These are phyloP conservation scores for Rhizopogon vulgaris DNA, from an alignment of 768 basidiomycete species.

Conservation along the genomic window DNA sequence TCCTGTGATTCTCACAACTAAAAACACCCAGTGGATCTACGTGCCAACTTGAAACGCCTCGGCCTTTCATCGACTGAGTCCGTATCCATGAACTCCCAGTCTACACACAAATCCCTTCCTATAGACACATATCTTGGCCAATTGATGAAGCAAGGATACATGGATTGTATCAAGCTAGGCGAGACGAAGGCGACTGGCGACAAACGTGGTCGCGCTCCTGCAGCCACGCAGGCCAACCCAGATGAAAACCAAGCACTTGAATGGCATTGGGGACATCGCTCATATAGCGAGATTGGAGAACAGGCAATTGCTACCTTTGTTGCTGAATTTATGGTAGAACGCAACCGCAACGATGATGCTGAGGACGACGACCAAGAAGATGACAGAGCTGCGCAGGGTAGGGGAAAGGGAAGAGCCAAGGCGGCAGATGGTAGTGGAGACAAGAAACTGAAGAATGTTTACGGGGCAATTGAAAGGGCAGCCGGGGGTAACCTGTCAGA, in stretches of 20 bases:
- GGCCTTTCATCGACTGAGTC: conserved; percentile 45
- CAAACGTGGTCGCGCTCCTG: conserved; percentile 49
- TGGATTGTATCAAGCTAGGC: conserved; percentile 60
- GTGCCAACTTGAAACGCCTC: conserved; percentile 62
- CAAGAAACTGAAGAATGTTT: conserved; percentile 39
- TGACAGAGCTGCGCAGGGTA: conserved; percentile 8
- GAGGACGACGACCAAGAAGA: conserved; percentile 29
- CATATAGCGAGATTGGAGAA: conserved; percentile 82
- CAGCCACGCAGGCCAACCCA: conserved; percentile 32
- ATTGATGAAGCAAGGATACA: conserved; percentile 67
- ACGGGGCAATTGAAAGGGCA: conserved; percentile 54
- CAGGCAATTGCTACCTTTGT: conserved; percentile 67
- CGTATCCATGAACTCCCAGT: conserved; percentile 46
- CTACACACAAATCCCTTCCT: conserved; percentile 43
- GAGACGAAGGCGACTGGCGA: conserved; percentile 37
- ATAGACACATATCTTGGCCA: conserved; percentile 62
- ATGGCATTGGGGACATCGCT: conserved; percentile 84
- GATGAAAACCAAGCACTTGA: conserved; percentile 39
- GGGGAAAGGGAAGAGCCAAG: conserved; percentile 12
- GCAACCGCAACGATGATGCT: conserved; percentile 20
- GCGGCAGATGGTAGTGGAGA: conserved; percentile 20
- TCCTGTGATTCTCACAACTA: not conserved
- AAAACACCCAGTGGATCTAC: conserved; percentile 56
- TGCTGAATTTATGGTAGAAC: conserved; percentile 69
- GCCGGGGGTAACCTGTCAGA: conserved; percentile 53